These are phyloP conservation scores for Elaeis oleifera DNA, from an alignment of 202 grass and related monocot species.

Conservation along the genomic window DNA sequence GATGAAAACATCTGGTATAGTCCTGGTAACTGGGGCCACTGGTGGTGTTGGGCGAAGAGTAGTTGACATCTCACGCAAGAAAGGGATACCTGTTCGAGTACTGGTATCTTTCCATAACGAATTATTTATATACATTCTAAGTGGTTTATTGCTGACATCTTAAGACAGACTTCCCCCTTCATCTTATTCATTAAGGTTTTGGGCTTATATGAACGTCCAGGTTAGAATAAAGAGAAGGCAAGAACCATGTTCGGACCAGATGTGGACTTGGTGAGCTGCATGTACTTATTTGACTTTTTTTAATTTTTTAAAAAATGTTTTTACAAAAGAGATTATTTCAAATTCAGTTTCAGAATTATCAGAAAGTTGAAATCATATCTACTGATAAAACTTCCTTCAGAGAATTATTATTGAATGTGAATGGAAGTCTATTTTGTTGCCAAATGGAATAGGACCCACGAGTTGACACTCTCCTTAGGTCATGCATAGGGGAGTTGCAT, in stretches of 20 bases:
- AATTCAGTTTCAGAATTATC: no score
- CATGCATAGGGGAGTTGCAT: no score
- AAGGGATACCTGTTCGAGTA: conserved; percentile 62
- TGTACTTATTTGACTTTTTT: conserved; percentile 10
- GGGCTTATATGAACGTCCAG: conserved; percentile 30
- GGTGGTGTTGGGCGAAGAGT: conserved; percentile 82
- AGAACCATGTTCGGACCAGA: conserved; percentile 73
- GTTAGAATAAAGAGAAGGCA: conserved; percentile 82
- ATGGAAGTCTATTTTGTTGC: no score
- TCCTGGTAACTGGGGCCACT: conserved; percentile 78
- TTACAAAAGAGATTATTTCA: background rate
- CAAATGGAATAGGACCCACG: no score
- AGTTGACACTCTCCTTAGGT: no score
- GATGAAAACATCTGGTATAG: conserved; percentile 47
- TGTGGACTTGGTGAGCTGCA: conserved; percentile 59
- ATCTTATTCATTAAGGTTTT: conserved; percentile 2
- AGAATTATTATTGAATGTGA: no score
- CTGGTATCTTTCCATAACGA: conserved; percentile 47
- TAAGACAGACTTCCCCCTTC: conserved; percentile 6
- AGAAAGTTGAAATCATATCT: no score
- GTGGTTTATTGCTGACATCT: conserved; percentile 1
- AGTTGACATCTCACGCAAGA: conserved; percentile 58
- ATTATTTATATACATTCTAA: conserved; percentile 4
- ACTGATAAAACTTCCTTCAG: no score
- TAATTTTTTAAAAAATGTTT: background rate